Evolutionary conservation across 768 basidiomycete species (phyloP).

Genomic region (Auricularia sp.): DNA sequence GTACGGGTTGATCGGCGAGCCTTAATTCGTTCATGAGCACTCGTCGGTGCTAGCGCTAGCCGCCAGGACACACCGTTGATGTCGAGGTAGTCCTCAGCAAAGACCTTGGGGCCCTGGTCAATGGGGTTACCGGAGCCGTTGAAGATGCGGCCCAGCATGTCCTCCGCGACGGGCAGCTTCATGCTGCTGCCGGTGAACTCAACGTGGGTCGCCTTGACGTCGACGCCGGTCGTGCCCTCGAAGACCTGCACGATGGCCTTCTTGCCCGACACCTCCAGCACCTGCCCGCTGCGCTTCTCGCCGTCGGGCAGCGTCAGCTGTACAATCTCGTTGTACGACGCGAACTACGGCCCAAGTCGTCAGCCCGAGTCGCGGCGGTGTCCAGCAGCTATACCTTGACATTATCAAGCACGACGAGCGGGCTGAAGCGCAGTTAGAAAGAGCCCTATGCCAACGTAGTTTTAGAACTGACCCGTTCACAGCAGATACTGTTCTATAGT

Average conservation of each 20-base stretch:
- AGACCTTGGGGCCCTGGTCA: conserved; percentile 97
- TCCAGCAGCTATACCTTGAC: conserved; percentile 65
- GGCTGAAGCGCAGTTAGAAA: conserved; percentile 43
- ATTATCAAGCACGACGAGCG: conserved; percentile 93
- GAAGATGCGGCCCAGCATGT: conserved; percentile 98
- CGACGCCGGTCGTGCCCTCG: conserved; percentile 94
- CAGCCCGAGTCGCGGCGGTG: neutral
- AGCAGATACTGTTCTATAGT: conserved; percentile 97
- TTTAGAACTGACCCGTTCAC: conserved; percentile 74
- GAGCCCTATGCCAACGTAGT: too few relatives aligned
- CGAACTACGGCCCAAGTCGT: conserved; percentile 48
- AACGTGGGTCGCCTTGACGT: conserved; percentile 95
- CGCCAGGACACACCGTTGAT: conserved; percentile 71
- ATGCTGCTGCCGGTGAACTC: conserved; percentile 97
- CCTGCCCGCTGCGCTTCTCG: conserved; percentile 89
- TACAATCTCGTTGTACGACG: conserved; percentile 98
- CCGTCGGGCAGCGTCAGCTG: conserved; percentile 93
- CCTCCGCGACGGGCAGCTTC: conserved; percentile 97
- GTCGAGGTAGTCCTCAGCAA: conserved; percentile 98
- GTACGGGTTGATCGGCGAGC: conserved; percentile 95
- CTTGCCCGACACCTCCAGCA: conserved; percentile 95
- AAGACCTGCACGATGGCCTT: conserved; percentile 99
- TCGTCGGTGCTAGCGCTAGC: conserved; percentile 10
- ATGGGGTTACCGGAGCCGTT: conserved; percentile 98
- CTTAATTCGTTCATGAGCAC: conserved; percentile 29